Evolutionary conservation across 208 protist genomes (phyloP), one percentile per base, ranked within the genome.

Genomic region (Crithidia brevicula): DNA sequence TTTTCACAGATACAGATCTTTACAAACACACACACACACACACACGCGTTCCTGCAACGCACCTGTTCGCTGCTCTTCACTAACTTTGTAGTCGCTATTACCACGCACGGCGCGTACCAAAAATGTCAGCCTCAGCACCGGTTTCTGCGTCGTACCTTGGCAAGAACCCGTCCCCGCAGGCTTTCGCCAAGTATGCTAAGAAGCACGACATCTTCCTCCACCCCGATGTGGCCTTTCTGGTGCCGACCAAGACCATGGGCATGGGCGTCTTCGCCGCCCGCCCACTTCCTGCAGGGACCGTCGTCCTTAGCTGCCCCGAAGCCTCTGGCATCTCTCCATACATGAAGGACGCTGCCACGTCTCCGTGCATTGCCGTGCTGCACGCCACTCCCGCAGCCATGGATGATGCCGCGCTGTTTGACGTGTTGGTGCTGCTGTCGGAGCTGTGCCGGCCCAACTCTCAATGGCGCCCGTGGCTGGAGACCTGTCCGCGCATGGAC

Each of bases 201-300:
- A 85, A 79, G 63, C 72, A 72, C 10, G 81, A 81, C 36, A 87
- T 96, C 58, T 94, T 93, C 56, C 81, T 96, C 11, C 81, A 90
- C 70, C 88, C 91, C 2, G 81, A 96, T 72, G 80, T 92, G 1
- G 86, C 80, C n/a, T 92, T 96, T 57, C 83, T 96, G 25, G 81
- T 94, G 33, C 88, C 88, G 0, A 94, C 88, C 49, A 88, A 88
- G 56, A 87, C 84, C 23, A 96, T 96, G 91, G 91, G 91, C 45
- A 62, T 79, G 27, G 88, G 91, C 30, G 86, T 93, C 45, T 91
- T 94, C 63, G 86, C 91, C 0, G 72, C 81, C 0, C 75, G 69
- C 9, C 65, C 79, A 31, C 71, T 94, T 15, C 64, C 73, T 0
- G 53, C 75, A 1, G 88, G 83, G 10, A 91, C 86, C 13, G 79